phyloP scores from a whole-genome alignment of 768 basidiomycete species.

The Leccinum incarnatum region DNA sequence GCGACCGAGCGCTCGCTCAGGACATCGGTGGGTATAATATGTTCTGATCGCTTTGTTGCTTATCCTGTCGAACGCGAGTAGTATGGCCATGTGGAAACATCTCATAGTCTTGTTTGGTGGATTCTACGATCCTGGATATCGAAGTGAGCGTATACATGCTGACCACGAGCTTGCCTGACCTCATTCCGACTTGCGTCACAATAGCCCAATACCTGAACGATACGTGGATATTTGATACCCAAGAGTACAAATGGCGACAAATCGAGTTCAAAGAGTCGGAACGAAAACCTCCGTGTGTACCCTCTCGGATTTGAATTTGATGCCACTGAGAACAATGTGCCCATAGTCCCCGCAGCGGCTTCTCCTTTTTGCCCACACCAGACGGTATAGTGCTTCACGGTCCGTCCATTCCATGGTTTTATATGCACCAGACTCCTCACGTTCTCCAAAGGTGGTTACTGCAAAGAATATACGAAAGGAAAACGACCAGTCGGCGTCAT shows the following conservation, averaged over 20 bases:
- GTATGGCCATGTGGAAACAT: slow-evolving; percentile 91
- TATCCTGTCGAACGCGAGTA: slow-evolving; percentile 23
- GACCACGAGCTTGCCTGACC: neutral
- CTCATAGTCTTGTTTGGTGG: slow-evolving; percentile 85
- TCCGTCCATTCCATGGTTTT: slow-evolving; percentile 31
- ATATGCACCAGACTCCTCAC: too few relatives aligned
- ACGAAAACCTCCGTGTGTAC: slow-evolving; percentile 63
- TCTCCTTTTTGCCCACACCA: slow-evolving; percentile 74
- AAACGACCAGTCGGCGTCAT: slow-evolving; percentile 84
- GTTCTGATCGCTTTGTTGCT: neutral
- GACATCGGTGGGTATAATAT: slow-evolving; percentile 57
- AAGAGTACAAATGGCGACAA: slow-evolving; percentile 83
- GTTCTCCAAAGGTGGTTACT: slow-evolving; percentile 70
- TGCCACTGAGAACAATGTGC: neutral
- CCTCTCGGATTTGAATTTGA: neutral
- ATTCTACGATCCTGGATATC: slow-evolving; percentile 83
- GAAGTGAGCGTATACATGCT: slow-evolving; percentile 43
- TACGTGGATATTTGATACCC: slow-evolving; percentile 81
- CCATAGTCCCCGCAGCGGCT: slow-evolving; percentile 70
- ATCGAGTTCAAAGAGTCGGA: slow-evolving; percentile 73
- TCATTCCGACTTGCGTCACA: neutral
- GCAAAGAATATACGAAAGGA: slow-evolving; percentile 85
- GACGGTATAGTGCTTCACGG: slow-evolving; percentile 85
- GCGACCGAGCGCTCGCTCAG: slow-evolving; percentile 75
- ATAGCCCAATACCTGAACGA: slow-evolving; percentile 80